phyloP scores from a whole-genome alignment of 192 early-diverging fungal genomes.

The Coemansia nantahalensis region DNA sequence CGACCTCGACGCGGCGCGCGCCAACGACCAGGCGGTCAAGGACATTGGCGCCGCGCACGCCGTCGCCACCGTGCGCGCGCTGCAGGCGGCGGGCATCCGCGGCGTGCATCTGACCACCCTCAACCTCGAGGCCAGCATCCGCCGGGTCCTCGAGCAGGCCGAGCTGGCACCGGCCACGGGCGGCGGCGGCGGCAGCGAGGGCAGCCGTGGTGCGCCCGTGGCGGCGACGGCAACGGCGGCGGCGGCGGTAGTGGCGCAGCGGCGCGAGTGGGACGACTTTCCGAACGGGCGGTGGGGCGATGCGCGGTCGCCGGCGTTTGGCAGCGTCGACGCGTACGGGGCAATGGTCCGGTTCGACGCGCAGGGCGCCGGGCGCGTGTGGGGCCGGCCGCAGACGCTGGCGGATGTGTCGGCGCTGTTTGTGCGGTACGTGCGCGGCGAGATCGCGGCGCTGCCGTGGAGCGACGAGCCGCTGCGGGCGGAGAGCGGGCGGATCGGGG shows the following conservation, averaged over 20 bases:
- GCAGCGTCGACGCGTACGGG: slow-evolving; percentile 79
- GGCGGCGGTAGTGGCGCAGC: neutral
- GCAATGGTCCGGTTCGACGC: slow-evolving; percentile 70
- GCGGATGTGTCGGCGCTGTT: slow-evolving; percentile 74
- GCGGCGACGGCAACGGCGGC: slow-evolving; percentile 34
- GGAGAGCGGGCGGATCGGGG: slow-evolving; percentile 70
- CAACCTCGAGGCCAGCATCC: slow-evolving; percentile 84
- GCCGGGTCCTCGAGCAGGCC: slow-evolving; percentile 68
- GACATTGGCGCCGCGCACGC: slow-evolving; percentile 86
- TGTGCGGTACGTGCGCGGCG: slow-evolving; percentile 71
- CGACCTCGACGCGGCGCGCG: slow-evolving; percentile 88
- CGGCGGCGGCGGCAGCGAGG: too few species aligned
- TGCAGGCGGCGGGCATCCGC: slow-evolving; percentile 54
- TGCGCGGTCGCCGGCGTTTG: slow-evolving; percentile 87
- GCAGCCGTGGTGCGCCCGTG: too few species aligned
- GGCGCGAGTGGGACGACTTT: slow-evolving; percentile 82
- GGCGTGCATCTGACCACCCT: slow-evolving; percentile 95
- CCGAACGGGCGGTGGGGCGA: slow-evolving; percentile 99
- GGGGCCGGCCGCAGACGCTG: slow-evolving; percentile 66
- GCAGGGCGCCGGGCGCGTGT: slow-evolving; percentile 64
- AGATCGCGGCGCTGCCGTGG: slow-evolving; percentile 85
- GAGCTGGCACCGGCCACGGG: too few species aligned
- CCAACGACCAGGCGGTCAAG: slow-evolving; percentile 95
- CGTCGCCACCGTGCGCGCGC: slow-evolving; percentile 67
- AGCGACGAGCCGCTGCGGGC: slow-evolving; percentile 73